Percentiles rank a stretch among this genome's conserved stretches.
Evolutionary conservation across 73 alveolate species (phyloP).

Genomic region (Paramecium bursaria): DNA sequence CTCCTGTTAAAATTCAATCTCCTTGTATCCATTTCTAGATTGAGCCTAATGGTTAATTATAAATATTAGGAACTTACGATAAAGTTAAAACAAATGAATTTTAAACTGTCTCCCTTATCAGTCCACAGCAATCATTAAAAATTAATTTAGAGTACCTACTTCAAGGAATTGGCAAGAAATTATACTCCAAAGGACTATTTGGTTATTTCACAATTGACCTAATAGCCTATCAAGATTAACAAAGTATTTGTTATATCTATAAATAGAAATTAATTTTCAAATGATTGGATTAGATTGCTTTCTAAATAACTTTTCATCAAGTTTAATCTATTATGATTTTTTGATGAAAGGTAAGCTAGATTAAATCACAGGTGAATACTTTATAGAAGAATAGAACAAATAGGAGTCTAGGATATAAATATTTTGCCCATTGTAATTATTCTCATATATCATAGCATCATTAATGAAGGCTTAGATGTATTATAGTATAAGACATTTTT

Average conservation of each 20-base stretch:
- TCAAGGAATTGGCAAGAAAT: conserved; percentile 74
- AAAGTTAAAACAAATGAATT: conserved; percentile 90
- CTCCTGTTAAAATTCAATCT: conserved; percentile 82
- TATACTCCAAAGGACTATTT: conserved; percentile 77
- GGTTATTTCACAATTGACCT: conserved; percentile 86
- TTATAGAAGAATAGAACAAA: conserved; percentile 44
- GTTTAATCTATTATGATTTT: conserved; percentile 86
- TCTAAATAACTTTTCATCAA: conserved; percentile 76
- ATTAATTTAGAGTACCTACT: conserved; percentile 27
- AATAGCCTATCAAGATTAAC: conserved; percentile 74
- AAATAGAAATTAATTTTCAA: no score
- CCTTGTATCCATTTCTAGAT: conserved; percentile 92
- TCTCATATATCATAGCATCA: conserved; percentile 78
- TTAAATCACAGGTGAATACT: conserved; percentile 80
- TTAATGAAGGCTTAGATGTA: conserved; percentile 86
- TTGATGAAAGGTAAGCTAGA: conserved; percentile 89
- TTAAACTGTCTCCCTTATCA: conserved; percentile 90
- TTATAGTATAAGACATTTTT: conserved; percentile 87
- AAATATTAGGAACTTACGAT: conserved; percentile 92
- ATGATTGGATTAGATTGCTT: conserved; percentile 72
- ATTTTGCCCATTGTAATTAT: conserved; percentile 79
- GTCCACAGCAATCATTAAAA: conserved; percentile 77
- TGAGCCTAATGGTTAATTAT: conserved; percentile 94
- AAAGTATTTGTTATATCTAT: conserved; percentile 59
- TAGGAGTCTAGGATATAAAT: conserved; percentile 53